Evolutionary conservation across 2,329 filamentous ascomycete genomes (phyloP), one percentile per base, ranked within the genome.

Genomic region (Monosporascus cannonballus): DNA sequence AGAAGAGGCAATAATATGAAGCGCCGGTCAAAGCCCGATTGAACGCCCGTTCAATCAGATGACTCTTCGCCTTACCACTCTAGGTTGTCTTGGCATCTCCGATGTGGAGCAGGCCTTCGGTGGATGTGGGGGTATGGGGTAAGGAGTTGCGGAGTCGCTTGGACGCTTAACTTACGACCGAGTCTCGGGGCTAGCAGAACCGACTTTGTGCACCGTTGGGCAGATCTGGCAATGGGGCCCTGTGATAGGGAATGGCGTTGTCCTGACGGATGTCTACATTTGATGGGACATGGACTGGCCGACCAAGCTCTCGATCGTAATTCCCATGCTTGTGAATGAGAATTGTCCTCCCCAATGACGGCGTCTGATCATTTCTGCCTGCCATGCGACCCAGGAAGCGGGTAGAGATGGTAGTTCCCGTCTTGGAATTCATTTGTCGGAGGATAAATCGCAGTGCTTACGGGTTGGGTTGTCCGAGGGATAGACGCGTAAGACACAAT

Each of bases 401-500:
- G 42, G 22, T 46, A 46, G 22, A 24, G 14, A 17, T 46, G 42
- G 42, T 46, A 46, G 42, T 46, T 22, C 4, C 42, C 42, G 42
- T 46, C 42, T 42, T 9, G 39, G 18, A 42, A 42, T 20, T 42
- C 39, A 14, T 14, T 24, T 20, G 25, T 14, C 24, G 47, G 22
- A 24, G 24, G 41, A 42, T 56, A 56, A 7, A 47, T n/a, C 14
- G 51, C 42, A 15, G 45, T 27, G 15, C 47, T 45, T n/a, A 41
- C n/a, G 7, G 51, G 27, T 17, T 54, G 52, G 14, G 56, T 48
- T 18, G 6, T 50, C 27, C 56, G 47, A 14, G 57, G 59, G 11
- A 56, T 24, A 18, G n/a, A 17, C n/a, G 56, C 54, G 34, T 54
- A 51, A 49, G 51, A 37, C 42, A 44, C 39, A 18, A 48, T 20